phyloP scores from a whole-genome alignment of 495 filamentous ascomycete species.

The Chlorociboria aeruginascens region DNA sequence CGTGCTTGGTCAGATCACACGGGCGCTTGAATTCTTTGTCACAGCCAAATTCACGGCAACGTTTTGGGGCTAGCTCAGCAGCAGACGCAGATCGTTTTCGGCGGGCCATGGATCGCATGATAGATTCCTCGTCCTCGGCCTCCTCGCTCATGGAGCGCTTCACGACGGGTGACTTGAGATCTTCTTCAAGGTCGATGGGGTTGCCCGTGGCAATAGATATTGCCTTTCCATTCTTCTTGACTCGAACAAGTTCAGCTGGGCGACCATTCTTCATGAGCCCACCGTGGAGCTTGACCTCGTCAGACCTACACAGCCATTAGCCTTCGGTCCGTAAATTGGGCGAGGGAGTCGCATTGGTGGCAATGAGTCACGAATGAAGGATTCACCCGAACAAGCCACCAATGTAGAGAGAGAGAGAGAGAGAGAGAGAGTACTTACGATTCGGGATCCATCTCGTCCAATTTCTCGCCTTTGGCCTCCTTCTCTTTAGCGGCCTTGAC shows the following conservation, averaged over 20 bases:
- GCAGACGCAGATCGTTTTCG: slow-evolving; percentile 67
- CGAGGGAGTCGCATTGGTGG: background rate
- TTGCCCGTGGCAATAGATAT: slow-evolving; percentile 59
- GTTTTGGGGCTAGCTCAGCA: slow-evolving; percentile 62
- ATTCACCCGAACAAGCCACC: too few relatives aligned
- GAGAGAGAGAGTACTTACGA: slow-evolving; percentile 37
- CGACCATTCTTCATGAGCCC: slow-evolving; percentile 67
- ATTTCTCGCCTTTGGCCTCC: slow-evolving; percentile 27
- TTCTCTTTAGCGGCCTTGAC: slow-evolving; percentile 39
- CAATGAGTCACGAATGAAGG: background rate
- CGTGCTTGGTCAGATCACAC: slow-evolving; percentile 89
- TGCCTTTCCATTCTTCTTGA: slow-evolving; percentile 61
- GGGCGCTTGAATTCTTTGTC: slow-evolving; percentile 86
- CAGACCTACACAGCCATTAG: slow-evolving; percentile 33
- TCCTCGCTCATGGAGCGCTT: slow-evolving; percentile 53
- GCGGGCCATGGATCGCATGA: slow-evolving; percentile 77
- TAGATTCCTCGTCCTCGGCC: slow-evolving; percentile 57
- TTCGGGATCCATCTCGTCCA: slow-evolving; percentile 38
- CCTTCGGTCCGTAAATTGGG: slow-evolving; percentile 25
- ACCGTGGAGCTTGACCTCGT: slow-evolving; percentile 59
- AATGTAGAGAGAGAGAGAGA: too few relatives aligned
- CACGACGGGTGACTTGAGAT: slow-evolving; percentile 31
- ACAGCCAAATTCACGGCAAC: slow-evolving; percentile 54
- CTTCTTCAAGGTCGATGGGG: slow-evolving; percentile 33
- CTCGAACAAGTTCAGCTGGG: slow-evolving; percentile 64